These are phyloP conservation scores for Lentithecium fluviatile DNA, from an alignment of 495 filamentous ascomycete genomes.

Conservation along the genomic window DNA sequence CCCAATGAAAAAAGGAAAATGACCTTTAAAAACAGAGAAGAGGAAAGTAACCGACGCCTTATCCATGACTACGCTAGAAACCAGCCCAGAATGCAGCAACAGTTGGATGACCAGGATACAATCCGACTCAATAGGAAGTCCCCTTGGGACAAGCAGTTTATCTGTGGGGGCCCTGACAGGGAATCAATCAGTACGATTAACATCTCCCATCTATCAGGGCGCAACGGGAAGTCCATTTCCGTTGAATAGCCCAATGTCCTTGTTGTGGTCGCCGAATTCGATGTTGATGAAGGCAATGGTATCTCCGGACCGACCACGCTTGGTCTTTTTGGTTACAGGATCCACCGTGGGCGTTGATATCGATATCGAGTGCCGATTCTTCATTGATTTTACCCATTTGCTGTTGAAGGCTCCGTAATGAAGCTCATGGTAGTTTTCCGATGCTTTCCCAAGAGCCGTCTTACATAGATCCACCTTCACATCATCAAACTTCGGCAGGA, in stretches of 20 bases:
- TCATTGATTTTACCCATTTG: neutral
- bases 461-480: neutral
- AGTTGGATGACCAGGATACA: no score
- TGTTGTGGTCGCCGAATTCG: neutral
- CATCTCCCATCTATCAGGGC: neutral
- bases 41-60: no score
- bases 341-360: neutral
- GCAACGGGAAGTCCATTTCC: neutral
- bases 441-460: neutral
- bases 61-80: no score
- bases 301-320: neutral
- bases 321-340: neutral
- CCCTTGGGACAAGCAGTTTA: no score
- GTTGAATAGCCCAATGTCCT: neutral
- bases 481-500: neutral
- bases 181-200: no score
- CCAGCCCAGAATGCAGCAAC: no score
- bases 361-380: neutral
- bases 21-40: no score
- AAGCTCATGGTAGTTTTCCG: neutral
- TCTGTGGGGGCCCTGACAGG: no score
- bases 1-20: no score
- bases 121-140: no score
- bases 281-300: conserved; percentile 4
- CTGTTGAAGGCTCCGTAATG: neutral